These are phyloP conservation scores for Phytophthora agathidicida DNA, from an alignment of 352 stramenopile species.

Conservation along the genomic window DNA sequence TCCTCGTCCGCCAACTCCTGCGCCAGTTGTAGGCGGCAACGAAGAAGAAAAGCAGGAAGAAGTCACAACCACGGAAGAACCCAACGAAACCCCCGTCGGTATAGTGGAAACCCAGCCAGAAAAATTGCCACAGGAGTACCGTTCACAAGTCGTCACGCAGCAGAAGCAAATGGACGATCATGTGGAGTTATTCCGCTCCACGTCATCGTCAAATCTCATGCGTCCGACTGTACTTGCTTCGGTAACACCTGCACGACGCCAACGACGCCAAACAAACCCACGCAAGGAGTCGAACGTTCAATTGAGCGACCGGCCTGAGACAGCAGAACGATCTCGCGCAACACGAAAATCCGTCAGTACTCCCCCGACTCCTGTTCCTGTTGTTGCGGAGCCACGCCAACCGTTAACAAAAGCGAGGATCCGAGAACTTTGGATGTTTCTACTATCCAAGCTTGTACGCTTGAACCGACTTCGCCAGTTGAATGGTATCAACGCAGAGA, in stretches of 20 bases:
- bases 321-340: too few species aligned
- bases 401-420: slow-evolving; percentile 49
- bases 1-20: not conserved
- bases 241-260: slow-evolving; percentile 40
- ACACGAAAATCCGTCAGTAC: not conserved
- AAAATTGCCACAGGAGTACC: slow-evolving; percentile 30
- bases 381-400: slow-evolving; percentile 4
- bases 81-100: too few species aligned
- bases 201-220: slow-evolving; percentile 12
- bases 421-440: slow-evolving; percentile 46
- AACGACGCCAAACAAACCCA: slow-evolving; percentile 33
- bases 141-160: slow-evolving; percentile 30
- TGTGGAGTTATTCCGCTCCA: slow-evolving; percentile 32
- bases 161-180: slow-evolving; percentile 35
- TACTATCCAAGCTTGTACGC: slow-evolving; percentile 63
- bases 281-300: slow-evolving; percentile 33
- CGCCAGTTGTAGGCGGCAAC: not conserved
- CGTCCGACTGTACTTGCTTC: slow-evolving; percentile 8
- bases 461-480: slow-evolving; percentile 60
- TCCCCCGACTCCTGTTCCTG: not conserved
- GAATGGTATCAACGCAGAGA: slow-evolving; percentile 54
- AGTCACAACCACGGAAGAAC: not conserved
- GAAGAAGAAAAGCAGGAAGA: slow-evolving; percentile 8
- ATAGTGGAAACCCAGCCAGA: not conserved
- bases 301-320: slow-evolving; percentile 1